Evolutionary conservation across 2,329 filamentous ascomycete genomes (phyloP).

Genomic region (Bipolaris bicolor): DNA sequence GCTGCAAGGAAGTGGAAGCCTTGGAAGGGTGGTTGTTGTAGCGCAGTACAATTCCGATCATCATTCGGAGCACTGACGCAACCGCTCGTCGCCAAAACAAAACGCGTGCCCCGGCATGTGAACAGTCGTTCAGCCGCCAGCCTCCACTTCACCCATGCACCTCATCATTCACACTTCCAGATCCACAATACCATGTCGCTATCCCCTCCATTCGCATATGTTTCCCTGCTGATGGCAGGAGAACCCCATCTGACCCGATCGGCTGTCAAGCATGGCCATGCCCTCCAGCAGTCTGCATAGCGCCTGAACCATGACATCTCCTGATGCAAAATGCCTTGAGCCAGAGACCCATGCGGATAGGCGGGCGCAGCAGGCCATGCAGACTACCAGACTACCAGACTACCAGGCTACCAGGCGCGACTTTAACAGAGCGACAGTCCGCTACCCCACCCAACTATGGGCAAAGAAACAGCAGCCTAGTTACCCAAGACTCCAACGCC

Average conservation of each 20-base stretch:
- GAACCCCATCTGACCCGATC: conserved; percentile 1
- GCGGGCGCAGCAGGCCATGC: background rate
- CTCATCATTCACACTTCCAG: background rate
- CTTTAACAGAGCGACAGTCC: background rate
- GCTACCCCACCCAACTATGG: too few relatives aligned
- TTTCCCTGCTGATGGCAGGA: background rate
- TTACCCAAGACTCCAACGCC: too few relatives aligned
- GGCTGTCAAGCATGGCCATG: background rate
- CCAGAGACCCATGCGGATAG: background rate
- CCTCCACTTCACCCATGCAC: background rate
- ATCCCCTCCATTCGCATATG: background rate
- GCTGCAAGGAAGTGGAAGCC: conserved; percentile 22
- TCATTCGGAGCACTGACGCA: conserved; percentile 39
- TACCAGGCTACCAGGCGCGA: too few relatives aligned
- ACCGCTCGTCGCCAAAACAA: conserved; percentile 31
- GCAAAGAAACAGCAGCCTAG: too few relatives aligned
- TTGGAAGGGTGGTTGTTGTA: conserved; percentile 19
- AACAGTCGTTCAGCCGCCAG: conserved; percentile 8
- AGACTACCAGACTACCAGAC: too few relatives aligned
- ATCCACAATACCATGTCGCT: background rate
- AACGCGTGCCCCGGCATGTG: conserved; percentile 30
- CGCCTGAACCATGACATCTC: background rate
- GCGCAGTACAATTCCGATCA: conserved; percentile 20
- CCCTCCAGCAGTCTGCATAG: background rate
- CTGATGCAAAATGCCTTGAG: background rate